phyloP scores from a whole-genome alignment of 495 filamentous ascomycete species.

The Aspergillus avenaceus region DNA sequence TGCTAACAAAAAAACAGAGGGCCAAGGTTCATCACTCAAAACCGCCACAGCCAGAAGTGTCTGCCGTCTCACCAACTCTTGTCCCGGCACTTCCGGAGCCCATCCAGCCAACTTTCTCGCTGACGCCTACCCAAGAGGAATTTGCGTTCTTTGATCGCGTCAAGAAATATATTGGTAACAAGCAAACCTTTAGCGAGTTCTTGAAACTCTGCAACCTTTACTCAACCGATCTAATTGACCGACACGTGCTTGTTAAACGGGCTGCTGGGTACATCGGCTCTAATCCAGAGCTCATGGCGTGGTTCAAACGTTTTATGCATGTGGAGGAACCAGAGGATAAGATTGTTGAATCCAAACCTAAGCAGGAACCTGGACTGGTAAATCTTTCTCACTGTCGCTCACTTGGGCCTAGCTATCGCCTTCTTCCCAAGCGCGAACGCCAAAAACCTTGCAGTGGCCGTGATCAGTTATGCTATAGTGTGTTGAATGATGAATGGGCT shows the following conservation, averaged over 20 bases:
- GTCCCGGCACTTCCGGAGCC: constrained; percentile 84
- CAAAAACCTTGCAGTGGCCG: constrained; percentile 86
- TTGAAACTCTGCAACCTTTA: constrained; percentile 93
- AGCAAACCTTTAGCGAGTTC: constrained; percentile 88
- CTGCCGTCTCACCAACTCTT: constrained; percentile 79
- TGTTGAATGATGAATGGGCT: constrained; percentile 97
- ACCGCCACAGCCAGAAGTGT: constrained; percentile 56
- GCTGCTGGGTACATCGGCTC: constrained; percentile 81
- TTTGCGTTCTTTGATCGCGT: constrained; percentile 92
- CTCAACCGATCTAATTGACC: constrained; percentile 84
- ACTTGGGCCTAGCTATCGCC: constrained; percentile 88
- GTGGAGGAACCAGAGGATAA: constrained; percentile 67
- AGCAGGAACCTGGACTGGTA: constrained; percentile 67
- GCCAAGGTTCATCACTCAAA: constrained; percentile 62
- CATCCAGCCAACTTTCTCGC: constrained; percentile 59
- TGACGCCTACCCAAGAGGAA: constrained; percentile 68
- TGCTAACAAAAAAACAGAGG: constrained; percentile 37
- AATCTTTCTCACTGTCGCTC: constrained; percentile 91
- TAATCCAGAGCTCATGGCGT: constrained; percentile 80
- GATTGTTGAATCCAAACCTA: constrained; percentile 71
- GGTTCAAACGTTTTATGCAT: constrained; percentile 75
- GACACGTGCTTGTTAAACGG: constrained; percentile 72
- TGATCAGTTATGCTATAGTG: constrained; percentile 84
- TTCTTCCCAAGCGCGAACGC: constrained; percentile 84
- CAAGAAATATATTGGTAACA: constrained; percentile 93